Conservation (phyloP, 192 early-diverging fungal species). For the Linnemannia elongata region DNA sequence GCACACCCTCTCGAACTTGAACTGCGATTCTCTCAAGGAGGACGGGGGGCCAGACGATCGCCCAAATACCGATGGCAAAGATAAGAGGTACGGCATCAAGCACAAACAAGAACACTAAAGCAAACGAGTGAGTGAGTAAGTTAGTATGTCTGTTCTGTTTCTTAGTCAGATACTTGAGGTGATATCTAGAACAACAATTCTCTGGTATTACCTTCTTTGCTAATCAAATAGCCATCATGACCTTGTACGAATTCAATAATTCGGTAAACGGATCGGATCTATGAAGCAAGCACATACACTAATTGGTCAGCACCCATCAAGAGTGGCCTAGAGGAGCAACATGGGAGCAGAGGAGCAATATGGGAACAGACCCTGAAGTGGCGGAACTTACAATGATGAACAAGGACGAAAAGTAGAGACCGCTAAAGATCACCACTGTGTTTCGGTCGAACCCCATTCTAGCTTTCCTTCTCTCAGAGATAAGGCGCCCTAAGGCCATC, state of each 20-base stretch:
- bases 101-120: slow-evolving; percentile 27
- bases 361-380: not conserved
- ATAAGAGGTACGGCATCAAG: slow-evolving; percentile 38
- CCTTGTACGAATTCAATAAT: slow-evolving; percentile 35
- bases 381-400: slow-evolving; percentile 33
- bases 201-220: slow-evolving; percentile 20
- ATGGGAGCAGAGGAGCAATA: not conserved
- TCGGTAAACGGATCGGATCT: slow-evolving; percentile 40
- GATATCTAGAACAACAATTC: not conserved
- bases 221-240: slow-evolving; percentile 19
- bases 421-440: not conserved
- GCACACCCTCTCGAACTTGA: not conserved
- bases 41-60: slow-evolving; percentile 21
- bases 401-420: slow-evolving; percentile 30
- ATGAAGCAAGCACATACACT: not conserved
- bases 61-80: slow-evolving; percentile 35
- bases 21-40: slow-evolving; percentile 15
- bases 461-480: slow-evolving; percentile 10
- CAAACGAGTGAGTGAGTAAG: not conserved
- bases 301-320: not conserved
- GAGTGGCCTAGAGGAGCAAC: no score
- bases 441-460: not conserved
- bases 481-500: slow-evolving; percentile 7
- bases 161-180: no score
- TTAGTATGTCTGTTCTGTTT: not conserved